Percentiles rank a stretch among this genome's conserved stretches.
These are phyloP conservation scores for Dictyostelium discoideum DNA, from an alignment of 78 protist species.

Conservation along the genomic window DNA sequence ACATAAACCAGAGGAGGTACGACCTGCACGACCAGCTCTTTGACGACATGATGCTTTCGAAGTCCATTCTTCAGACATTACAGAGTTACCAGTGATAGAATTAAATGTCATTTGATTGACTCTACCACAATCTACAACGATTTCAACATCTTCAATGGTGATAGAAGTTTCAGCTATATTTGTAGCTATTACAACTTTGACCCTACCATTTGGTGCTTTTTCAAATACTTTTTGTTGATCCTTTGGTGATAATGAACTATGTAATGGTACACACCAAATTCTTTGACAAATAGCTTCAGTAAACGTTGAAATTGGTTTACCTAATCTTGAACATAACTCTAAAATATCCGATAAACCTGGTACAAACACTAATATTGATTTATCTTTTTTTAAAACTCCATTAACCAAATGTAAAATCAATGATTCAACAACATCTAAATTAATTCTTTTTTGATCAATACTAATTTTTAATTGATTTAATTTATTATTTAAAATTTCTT, in stretches of 20 bases:
- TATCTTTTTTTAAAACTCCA: conserved; percentile 32
- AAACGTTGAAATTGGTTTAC: background rate
- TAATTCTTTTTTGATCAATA: conserved; percentile 55
- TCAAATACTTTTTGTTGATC: conserved; percentile 84
- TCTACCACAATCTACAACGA: conserved; percentile 93
- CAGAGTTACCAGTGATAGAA: conserved; percentile 51
- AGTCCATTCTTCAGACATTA: conserved; percentile 81
- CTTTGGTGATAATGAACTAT: conserved; percentile 79
- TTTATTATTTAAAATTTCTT: background rate
- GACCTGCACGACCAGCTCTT: conserved; percentile 95
- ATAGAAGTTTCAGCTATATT: conserved; percentile 96
- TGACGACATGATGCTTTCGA: conserved; percentile 85
- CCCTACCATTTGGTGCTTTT: conserved; percentile 57
- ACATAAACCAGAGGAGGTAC: conserved; percentile 89
- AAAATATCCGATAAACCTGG: conserved; percentile 93
- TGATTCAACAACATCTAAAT: conserved; percentile 45
- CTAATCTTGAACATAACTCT: conserved; percentile 17
- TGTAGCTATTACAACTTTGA: conserved; percentile 92
- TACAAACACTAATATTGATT: conserved; percentile 91
- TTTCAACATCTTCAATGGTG: conserved; percentile 92
- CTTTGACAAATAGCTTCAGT: background rate
- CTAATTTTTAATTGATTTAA: background rate
- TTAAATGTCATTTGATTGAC: conserved; percentile 89
- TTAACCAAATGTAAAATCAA: conserved; percentile 26
- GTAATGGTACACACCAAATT: conserved; percentile 72